phyloP scores from a whole-genome alignment of 306 rosid species.

The Glycine soja region DNA sequence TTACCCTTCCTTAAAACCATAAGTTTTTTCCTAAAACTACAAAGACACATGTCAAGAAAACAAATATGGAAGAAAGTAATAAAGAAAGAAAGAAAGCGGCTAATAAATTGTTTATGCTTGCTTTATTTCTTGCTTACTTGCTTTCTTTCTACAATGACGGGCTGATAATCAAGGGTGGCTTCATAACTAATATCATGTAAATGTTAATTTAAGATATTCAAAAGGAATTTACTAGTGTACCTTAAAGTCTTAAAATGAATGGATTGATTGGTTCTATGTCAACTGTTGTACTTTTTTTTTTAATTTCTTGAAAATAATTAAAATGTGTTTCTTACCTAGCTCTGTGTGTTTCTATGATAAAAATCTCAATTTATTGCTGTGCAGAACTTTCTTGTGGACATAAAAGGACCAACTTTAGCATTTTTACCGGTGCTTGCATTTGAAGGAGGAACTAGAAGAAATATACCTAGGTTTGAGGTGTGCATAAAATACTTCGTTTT shows the following conservation, averaged over 20 bases:
- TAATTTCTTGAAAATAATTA: neutral
- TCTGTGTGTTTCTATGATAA: neutral
- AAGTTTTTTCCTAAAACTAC: neutral
- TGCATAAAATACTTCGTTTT: slow-evolving; percentile 24
- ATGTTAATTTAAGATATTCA: neutral
- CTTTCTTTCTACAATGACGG: too few relatives aligned
- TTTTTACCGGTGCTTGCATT: slow-evolving; percentile 94
- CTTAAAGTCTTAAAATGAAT: neutral
- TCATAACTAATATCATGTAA: slow-evolving; percentile 26
- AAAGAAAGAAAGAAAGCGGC: too few relatives aligned
- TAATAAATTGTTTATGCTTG: too few relatives aligned
- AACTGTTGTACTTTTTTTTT: slow-evolving; percentile 12
- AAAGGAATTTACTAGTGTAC: neutral
- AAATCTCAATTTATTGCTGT: slow-evolving; percentile 27
- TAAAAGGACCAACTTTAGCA: slow-evolving; percentile 86
- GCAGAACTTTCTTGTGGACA: slow-evolving; percentile 94
- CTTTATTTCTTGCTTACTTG: too few relatives aligned
- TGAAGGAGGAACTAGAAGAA: slow-evolving; percentile 99
- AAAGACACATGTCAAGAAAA: neutral
- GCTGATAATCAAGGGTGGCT: neutral
- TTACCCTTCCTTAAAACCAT: slow-evolving; percentile 6
- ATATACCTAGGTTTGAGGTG: slow-evolving; percentile 94
- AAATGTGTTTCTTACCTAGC: slow-evolving; percentile 15
- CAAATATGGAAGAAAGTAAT: too few relatives aligned
- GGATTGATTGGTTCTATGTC: slow-evolving; percentile 10